Evolutionary conservation across 768 basidiomycete species (phyloP), one percentile per base, ranked within the genome.

Genomic region (Mycena haematopus): DNA sequence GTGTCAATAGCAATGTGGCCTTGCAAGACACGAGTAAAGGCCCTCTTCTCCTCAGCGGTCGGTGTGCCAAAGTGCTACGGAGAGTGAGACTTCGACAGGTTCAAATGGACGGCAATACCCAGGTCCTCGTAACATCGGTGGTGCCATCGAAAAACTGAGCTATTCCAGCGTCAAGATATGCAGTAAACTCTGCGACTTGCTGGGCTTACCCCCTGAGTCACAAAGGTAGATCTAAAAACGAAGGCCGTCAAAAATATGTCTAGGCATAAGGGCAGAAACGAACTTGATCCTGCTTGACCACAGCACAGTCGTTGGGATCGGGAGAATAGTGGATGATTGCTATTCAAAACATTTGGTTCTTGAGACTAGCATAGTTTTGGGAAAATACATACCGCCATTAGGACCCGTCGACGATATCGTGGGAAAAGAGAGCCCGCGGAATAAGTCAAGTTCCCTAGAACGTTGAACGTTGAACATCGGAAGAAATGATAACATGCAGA

Each of bases 291-390:
- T 86, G 86, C 69, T 84, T 83, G 63, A 99, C 88, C 17, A 86
- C 80, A 0, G 90, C 89, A 68, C 89, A 92, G 65, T 89, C 84
- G 8, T 80, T 76, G 15, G 88, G 85, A 52, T 92, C 87, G 10
- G 96, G 95, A 3, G 82, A 80, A 75, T 99, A 99, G 72, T 99
- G 96, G 49, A 99, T 96, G 71, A 99, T 91, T 24, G 95, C 94
- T 91, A 56, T 21, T 29, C 24, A 52, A 35, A 53, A n/a, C 10
- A 33, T 15, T 35, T 14, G 3, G 57, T 14, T 24, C 15, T 2
- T 21, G 3, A 49, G 22, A 35, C 29, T 19, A 14, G 6, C 6
- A 15, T 17, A 15, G 0, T 15, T 31, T n/a, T 9, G 36, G 44
- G 21, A 29, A 8, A 49, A n/a, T 31, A 75, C 84, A 31, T 71